A percentile compares a stretch with the other conserved stretches of the same genome.
These are phyloP conservation scores for Thelonectria discophora DNA, from an alignment of 2,329 filamentous ascomycete genomes.

Conservation along the genomic window DNA sequence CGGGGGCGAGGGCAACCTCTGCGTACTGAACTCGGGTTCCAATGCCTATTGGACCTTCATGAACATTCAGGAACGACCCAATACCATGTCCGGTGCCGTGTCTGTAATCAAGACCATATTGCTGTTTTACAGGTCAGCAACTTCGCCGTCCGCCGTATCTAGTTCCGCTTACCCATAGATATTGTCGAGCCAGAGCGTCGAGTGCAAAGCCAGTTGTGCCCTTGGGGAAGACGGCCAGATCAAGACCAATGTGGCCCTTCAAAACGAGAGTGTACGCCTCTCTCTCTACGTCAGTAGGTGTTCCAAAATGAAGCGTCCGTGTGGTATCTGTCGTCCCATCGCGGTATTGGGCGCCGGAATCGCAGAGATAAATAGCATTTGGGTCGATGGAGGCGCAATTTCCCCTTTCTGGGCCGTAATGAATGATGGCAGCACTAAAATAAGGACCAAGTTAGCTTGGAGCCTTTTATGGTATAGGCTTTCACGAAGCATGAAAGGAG, in stretches of 20 bases:
- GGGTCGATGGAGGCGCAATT: conserved; percentile 86
- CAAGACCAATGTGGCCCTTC: conserved; percentile 91
- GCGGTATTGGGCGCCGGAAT: conserved; percentile 95
- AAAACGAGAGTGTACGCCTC: conserved; percentile 93
- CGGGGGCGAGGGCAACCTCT: conserved; percentile 87
- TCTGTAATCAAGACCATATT: conserved; percentile 86
- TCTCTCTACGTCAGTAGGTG: conserved; percentile 82
- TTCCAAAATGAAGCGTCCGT: conserved; percentile 89
- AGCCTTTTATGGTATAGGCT: background rate
- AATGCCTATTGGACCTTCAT: conserved; percentile 96
- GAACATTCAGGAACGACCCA: conserved; percentile 94
- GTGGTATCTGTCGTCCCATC: conserved; percentile 98
- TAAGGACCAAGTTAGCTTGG: conserved; percentile 14
- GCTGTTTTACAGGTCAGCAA: conserved; percentile 41
- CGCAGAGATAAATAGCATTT: conserved; percentile 88
- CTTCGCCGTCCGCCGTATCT: background rate
- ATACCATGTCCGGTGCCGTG: conserved; percentile 97
- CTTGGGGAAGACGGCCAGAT: conserved; percentile 89
- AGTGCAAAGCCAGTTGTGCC: conserved; percentile 93
- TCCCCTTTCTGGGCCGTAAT: conserved; percentile 89
- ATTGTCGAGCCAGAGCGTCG: conserved; percentile 87
- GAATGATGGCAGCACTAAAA: conserved; percentile 87
- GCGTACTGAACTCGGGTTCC: conserved; percentile 91
- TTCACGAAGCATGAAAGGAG: background rate
- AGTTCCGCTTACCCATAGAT: conserved; percentile 76